Evolutionary conservation across 2,329 filamentous ascomycete genomes (phyloP), one percentile per base, ranked within the genome.

Genomic region (Fusarium proliferatum): DNA sequence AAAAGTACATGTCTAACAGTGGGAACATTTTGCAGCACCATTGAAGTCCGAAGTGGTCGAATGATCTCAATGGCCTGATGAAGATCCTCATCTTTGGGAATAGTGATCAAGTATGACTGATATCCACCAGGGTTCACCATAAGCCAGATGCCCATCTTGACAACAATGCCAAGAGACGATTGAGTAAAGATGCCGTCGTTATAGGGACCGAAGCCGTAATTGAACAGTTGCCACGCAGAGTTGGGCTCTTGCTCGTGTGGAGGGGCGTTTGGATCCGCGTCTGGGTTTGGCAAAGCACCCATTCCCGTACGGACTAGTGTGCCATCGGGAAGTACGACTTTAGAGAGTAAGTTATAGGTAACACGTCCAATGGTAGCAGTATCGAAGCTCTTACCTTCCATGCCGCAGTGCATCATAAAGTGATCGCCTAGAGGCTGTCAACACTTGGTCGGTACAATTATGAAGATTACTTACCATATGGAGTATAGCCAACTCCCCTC

Each of bases 21-120:
- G 1, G 74, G 74, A 0, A 76, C 74, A 23, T 76, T 76, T 19
- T 76, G 74, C 2, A 76, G 28, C 0, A 75, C 69, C 74, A 76
- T 76, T 5, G 72, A 69, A 11, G 71, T 68, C 6, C 72, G 46
- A 16, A 76, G 69, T 1, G 74, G 74, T 6, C 74, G 42, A 16
- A 76, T 76, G 2, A 75, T 72, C 43, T 76, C 74, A 10, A 76
- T 59, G 7, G 71, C 71, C 6, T 75, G 63, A 21, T 75, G 66
- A 7, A 77, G 66, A 13, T 77, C 72, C 9, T 77, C 67, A 1
- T 77, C 74, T 12, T 56, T 59, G 3, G 74, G 75, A 10, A 76
- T 53, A 2, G 74, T 76, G 7, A 76, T 75, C 16, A 76, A 23
- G 10, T 76, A 76, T 2, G 69, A 75, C 17, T 76, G 69, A 11